Evolutionary conservation across 1,284 basidiomycete species (phyloP).

Genomic region (Ceratobasidium sp.): DNA sequence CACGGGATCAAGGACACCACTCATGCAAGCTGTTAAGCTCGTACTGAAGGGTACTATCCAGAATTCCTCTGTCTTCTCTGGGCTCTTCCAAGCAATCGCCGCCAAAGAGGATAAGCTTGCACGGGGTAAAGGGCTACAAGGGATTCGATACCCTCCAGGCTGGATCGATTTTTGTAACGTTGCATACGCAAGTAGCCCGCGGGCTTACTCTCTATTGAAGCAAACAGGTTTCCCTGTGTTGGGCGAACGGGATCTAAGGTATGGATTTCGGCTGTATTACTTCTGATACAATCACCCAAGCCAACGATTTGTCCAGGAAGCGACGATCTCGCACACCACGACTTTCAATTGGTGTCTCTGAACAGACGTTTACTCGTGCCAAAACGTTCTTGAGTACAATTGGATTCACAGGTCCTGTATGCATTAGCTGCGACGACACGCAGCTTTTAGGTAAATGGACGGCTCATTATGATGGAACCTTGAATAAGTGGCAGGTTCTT

Average conservation of each 20-base stretch:
- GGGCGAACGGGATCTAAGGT: no score
- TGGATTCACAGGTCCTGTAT: constrained; percentile 21
- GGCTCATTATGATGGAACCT: constrained; percentile 45
- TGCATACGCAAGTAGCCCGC: background rate
- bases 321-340: background rate
- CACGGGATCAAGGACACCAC: no score
- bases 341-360: constrained; percentile 45
- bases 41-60: no score
- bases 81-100: background rate
- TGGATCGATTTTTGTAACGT: background rate
- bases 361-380: constrained; percentile 43
- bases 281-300: background rate
- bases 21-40: no score
- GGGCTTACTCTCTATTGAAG: background rate
- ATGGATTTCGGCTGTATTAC: background rate
- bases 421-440: constrained; percentile 38
- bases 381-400: background rate
- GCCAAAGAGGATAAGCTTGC: background rate
- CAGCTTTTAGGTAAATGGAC: constrained; percentile 43
- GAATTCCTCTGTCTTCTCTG: background rate
- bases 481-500: constrained; percentile 45
- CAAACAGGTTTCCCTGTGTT: no score
- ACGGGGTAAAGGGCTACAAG: background rate
- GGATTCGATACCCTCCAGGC: background rate
- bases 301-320: background rate